Evolutionary conservation across 345 rosid genomes (phyloP).

Genomic region (Abelmoschus esculentus): DNA sequence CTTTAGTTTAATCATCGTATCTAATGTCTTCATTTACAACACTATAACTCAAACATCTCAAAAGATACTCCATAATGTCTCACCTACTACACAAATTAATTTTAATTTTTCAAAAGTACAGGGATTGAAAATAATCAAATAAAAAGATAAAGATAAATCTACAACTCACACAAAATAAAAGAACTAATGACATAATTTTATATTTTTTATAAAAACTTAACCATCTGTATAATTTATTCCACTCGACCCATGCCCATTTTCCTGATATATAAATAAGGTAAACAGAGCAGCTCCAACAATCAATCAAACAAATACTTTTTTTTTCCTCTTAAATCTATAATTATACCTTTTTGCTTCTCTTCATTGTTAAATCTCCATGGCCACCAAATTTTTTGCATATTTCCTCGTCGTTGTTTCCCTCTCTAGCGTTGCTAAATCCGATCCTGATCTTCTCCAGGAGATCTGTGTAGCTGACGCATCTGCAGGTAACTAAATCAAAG

Average conservation of each 20-base stretch:
- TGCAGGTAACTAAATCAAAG: slow-evolving; percentile 20
- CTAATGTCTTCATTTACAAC: too few relatives aligned
- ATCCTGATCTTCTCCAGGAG: slow-evolving; percentile 65
- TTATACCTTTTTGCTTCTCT: not conserved
- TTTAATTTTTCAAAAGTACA: too few relatives aligned
- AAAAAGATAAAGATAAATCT: too few relatives aligned
- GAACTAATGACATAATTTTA: too few relatives aligned
- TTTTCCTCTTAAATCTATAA: not conserved
- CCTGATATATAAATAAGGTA: not conserved
- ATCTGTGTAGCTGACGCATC: slow-evolving; percentile 45
- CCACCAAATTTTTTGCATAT: slow-evolving; percentile 11
- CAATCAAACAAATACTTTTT: not conserved
- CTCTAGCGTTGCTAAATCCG: slow-evolving; percentile 24
- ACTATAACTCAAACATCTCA: too few relatives aligned
- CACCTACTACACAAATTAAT: too few relatives aligned
- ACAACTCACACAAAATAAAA: too few relatives aligned
- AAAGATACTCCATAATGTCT: too few relatives aligned
- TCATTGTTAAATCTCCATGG: not conserved
- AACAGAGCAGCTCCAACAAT: not conserved
- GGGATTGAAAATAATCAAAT: too few relatives aligned
- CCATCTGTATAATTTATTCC: too few relatives aligned
- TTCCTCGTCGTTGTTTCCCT: slow-evolving; percentile 15
- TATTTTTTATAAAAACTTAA: too few relatives aligned
- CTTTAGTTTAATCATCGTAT: too few relatives aligned
- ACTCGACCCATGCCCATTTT: not conserved